These are phyloP conservation scores for Alternaria panax DNA, from an alignment of 2,329 filamentous ascomycete species.

Conservation along the genomic window DNA sequence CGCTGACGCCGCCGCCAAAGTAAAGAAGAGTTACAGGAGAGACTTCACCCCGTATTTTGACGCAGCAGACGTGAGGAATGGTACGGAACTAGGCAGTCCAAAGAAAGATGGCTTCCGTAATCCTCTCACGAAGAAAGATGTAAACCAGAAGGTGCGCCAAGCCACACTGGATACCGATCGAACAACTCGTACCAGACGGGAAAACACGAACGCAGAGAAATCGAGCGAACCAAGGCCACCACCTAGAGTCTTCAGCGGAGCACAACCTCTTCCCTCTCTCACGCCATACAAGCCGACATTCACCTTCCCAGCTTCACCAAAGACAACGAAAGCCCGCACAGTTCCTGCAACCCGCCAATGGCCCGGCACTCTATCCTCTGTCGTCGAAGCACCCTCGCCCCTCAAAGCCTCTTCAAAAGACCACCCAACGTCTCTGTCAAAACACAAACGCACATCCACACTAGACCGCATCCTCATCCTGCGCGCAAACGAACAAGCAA, in stretches of 20 bases:
- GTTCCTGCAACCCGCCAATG: neutral
- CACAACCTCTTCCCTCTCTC: accelerated
- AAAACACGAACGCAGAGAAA: accelerated
- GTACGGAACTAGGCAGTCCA: neutral
- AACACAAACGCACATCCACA: neutral
- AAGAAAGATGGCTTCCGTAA: neutral
- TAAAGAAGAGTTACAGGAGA: neutral
- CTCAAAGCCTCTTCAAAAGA: neutral
- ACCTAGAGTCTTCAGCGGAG: too few relatives aligned
- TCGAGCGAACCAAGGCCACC: neutral
- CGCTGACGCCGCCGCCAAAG: neutral
- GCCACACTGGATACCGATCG: neutral
- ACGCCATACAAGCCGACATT: too few relatives aligned
- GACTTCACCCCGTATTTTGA: neutral
- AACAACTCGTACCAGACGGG: neutral
- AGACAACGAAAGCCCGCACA: neutral
- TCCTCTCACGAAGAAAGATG: neutral
- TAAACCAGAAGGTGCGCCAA: neutral
- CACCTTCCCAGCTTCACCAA: neutral
- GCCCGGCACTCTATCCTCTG: neutral
- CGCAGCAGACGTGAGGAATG: neutral
- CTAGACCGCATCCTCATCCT: slow-evolving; percentile 1
- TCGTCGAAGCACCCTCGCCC: slow-evolving; percentile 4
- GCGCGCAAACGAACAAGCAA: slow-evolving; percentile 10
- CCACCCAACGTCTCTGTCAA: neutral